Conservation (phyloP, 768 basidiomycete species). For the Filobasidium floriforme region DNA sequence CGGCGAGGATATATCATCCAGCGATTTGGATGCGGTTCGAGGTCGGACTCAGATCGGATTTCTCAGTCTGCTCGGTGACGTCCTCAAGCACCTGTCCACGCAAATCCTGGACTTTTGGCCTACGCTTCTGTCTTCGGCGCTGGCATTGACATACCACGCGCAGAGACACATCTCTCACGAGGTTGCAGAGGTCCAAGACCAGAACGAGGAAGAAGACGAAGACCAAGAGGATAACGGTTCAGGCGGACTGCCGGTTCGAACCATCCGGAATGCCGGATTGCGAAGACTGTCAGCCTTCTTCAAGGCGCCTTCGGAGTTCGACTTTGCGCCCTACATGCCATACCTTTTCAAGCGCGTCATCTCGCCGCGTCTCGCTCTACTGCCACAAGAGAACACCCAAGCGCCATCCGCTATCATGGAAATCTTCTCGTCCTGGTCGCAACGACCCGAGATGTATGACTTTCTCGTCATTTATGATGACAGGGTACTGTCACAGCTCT, state of each 20-base stretch:
- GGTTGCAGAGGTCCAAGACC: slow-evolving; percentile 13
- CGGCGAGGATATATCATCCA: not conserved
- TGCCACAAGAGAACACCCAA: slow-evolving; percentile 83
- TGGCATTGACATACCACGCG: slow-evolving; percentile 60
- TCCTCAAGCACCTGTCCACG: slow-evolving; percentile 72
- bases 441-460: slow-evolving; percentile 52
- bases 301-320: slow-evolving; percentile 61
- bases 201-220: slow-evolving; percentile 43
- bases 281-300: slow-evolving; percentile 85
- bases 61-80: slow-evolving; percentile 72
- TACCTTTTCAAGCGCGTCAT: slow-evolving; percentile 65
- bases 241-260: slow-evolving; percentile 50
- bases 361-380: slow-evolving; percentile 65
- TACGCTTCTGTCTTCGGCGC: slow-evolving; percentile 59
- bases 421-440: slow-evolving; percentile 70
- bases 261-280: slow-evolving; percentile 71
- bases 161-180: slow-evolving; percentile 54
- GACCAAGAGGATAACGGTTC: slow-evolving; percentile 46
- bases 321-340: slow-evolving; percentile 65
- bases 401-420: slow-evolving; percentile 82
- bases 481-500: slow-evolving; percentile 65
- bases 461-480: slow-evolving; percentile 66
- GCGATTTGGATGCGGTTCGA: slow-evolving; percentile 9
- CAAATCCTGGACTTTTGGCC: slow-evolving; percentile 66
- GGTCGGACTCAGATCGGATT: slow-evolving; percentile 59